phyloP scores from a whole-genome alignment of 192 early-diverging fungal species.

The Rhizophagus prolifer region DNA sequence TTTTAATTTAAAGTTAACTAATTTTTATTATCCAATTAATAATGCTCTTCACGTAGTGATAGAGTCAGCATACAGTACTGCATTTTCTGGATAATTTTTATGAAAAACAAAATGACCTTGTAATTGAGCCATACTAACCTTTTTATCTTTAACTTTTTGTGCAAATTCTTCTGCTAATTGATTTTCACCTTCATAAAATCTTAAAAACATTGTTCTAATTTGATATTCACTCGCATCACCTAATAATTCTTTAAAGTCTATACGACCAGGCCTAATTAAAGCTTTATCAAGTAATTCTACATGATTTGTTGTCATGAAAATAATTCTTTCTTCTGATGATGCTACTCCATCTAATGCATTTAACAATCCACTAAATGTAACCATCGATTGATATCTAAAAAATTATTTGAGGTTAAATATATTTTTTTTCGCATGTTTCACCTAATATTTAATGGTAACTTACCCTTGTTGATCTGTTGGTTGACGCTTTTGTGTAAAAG shows the following conservation, averaged over 20 bases:
- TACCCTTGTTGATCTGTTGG: slow-evolving; percentile 72
- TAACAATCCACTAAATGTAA: slow-evolving; percentile 83
- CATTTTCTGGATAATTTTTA: slow-evolving; percentile 71
- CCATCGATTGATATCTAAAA: slow-evolving; percentile 69
- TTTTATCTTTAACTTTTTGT: slow-evolving; percentile 43
- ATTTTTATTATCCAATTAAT: no score
- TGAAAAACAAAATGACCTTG: slow-evolving; percentile 96
- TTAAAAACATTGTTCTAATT: slow-evolving; percentile 71
- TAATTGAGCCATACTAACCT: slow-evolving; percentile 80
- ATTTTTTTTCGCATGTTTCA: no score
- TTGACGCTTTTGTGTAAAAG: slow-evolving; percentile 66
- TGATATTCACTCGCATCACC: slow-evolving; percentile 71
- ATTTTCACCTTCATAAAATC: slow-evolving; percentile 67
- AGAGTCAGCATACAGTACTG: slow-evolving; percentile 52
- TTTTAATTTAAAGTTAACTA: no score
- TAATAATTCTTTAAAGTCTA: slow-evolving; percentile 74
- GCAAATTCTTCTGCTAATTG: slow-evolving; percentile 75
- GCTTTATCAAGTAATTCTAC: slow-evolving; percentile 76
- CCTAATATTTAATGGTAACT: neutral
- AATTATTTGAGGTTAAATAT: neutral
- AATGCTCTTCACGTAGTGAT: neutral
- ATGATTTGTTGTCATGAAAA: slow-evolving; percentile 93
- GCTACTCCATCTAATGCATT: slow-evolving; percentile 89
- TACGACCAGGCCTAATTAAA: slow-evolving; percentile 77
- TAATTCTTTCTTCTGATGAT: slow-evolving; percentile 82